These are phyloP conservation scores for Amanita rubescens DNA, from an alignment of 768 basidiomycete genomes.

Conservation along the genomic window DNA sequence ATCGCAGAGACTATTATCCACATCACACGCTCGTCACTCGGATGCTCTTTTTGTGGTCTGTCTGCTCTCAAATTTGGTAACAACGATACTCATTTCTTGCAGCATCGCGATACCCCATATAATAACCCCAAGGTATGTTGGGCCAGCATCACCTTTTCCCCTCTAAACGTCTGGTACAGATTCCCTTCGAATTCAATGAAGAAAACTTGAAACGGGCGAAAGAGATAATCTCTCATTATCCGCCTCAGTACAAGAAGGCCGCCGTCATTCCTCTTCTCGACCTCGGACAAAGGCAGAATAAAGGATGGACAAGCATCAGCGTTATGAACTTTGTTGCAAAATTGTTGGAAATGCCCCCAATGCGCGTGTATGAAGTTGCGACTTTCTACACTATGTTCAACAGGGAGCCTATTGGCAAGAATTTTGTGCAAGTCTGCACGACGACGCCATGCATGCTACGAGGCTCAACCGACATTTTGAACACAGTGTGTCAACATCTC, in stretches of 20 bases:
- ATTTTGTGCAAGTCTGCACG: slow-evolving; percentile 98
- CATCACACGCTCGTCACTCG: slow-evolving; percentile 45
- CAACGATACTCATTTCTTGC: slow-evolving; percentile 11
- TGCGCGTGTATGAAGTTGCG: slow-evolving; percentile 99
- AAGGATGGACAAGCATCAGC: slow-evolving; percentile 96
- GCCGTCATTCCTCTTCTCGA: slow-evolving; percentile 96
- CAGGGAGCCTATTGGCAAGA: slow-evolving; percentile 89
- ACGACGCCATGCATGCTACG: slow-evolving; percentile 97
- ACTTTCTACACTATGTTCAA: slow-evolving; percentile 99
- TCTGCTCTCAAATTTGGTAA: slow-evolving; percentile 15
- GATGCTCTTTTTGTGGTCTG: slow-evolving; percentile 86
- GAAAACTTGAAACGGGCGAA: slow-evolving; percentile 82
- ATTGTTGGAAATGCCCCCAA: slow-evolving; percentile 87
- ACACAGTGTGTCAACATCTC: slow-evolving; percentile 77
- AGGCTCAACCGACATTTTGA: slow-evolving; percentile 85
- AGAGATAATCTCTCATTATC: slow-evolving; percentile 90
- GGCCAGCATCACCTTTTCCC: background rate
- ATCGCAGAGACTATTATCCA: slow-evolving; percentile 28
- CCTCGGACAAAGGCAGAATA: slow-evolving; percentile 95
- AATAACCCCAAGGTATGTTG: slow-evolving; percentile 80
- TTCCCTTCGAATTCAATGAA: slow-evolving; percentile 78
- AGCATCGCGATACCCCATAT: slow-evolving; percentile 94
- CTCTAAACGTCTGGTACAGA: slow-evolving; percentile 37
- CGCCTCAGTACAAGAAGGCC: slow-evolving; percentile 97
- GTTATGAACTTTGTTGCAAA: slow-evolving; percentile 99